Evolutionary conservation across 228 moss, liverwort and hornwort genomes (phyloP), one percentile per base, ranked within the genome.

Genomic region (Sphagnum fallax): DNA sequence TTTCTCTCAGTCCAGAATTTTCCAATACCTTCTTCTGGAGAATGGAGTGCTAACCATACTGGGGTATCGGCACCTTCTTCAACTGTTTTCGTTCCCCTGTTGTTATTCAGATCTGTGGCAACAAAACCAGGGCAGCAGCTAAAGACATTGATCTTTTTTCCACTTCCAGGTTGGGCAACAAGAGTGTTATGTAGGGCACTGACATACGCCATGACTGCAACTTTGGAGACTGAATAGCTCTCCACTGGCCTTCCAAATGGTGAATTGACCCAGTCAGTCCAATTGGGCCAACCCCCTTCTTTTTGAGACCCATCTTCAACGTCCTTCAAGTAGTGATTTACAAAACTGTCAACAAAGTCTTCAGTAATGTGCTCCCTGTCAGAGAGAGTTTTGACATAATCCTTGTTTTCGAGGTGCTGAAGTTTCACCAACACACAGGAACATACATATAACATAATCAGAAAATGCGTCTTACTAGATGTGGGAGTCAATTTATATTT

Each of bases 121-220:
- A 75, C 82, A 71, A 13, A 69, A 0, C 88, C 88, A 1, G 85
- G 88, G n/a, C 82, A 82, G 13, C 75, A 70, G 75, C 78, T 79
- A 69, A 81, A 68, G 11, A 86, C 76, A 16, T 58, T 67, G 9
- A 84, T 51, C 62, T 61, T 69, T 49, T 65, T 61, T 5, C 70
- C 71, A 32, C 32, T 32, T 48, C 70, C 57, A 12, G 62, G 12
- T 12, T 78, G 49, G 15, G 16, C n/a, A 5, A 61, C 69, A 71
- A 88, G 10, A 4, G 68, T 63, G 11, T 66, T 75, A 12, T 76
- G 77, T 55, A 84, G n/a, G 15, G 82, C 48, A 6, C 76, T 79
- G 65, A 85, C 74, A 57, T 85, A 88, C 1, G 74, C 80, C 50
- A 82, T 82, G 55, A 80, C 75, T 0, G 84, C 80, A 69, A 16